Base-by-base conservation (phyloP, 306 rosid genomes). In the Vicia faba region DNA sequence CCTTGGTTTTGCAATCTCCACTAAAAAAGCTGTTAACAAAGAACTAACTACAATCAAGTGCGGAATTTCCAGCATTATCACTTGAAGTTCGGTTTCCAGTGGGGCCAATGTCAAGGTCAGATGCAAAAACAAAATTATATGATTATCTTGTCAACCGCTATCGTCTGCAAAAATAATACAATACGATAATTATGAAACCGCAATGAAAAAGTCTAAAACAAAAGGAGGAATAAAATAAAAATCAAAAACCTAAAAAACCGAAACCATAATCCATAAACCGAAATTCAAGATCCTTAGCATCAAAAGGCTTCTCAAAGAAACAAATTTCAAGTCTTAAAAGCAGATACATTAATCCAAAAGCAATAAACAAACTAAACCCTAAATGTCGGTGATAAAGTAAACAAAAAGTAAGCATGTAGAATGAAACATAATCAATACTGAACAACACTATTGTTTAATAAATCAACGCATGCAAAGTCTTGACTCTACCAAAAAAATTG, bases 1-100 rank as follows among this genome's bases (percentile, higher is more conserved):
- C 98, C 98, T 82, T 86, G 98, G 84, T 89, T 93, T 57, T 93
- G 97, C 87, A 93, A 75, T 84, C 98, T 93, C 98, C 98, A 93
- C 75, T 93, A 95, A 44, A 93, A 80, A 57, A 93, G 85, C 98
- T 93, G 81, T 67, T 78, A 78, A 15, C 56, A 72, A 39, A 75
- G 64, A 69, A 53, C 23, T 7, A 57, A 61, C 64, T 46, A 61
- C 56, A 66, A 39, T n/a, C n/a, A n/a, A n/a, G n/a, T n/a, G n/a
- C n/a, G n/a, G n/a, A n/a, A n/a, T n/a, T n/a, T n/a, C n/a, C n/a
- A n/a, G n/a, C n/a, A n/a, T n/a, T n/a, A n/a, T n/a, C n/a, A n/a
- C n/a, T n/a, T n/a, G n/a, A n/a, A n/a, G n/a, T n/a, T n/a, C n/a
- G n/a, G n/a, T n/a, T n/a, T n/a, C n/a, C n/a, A n/a, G n/a, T n/a